Base-by-base conservation (phyloP, 148 eudicot genomes). In the Camellia japonica region DNA sequence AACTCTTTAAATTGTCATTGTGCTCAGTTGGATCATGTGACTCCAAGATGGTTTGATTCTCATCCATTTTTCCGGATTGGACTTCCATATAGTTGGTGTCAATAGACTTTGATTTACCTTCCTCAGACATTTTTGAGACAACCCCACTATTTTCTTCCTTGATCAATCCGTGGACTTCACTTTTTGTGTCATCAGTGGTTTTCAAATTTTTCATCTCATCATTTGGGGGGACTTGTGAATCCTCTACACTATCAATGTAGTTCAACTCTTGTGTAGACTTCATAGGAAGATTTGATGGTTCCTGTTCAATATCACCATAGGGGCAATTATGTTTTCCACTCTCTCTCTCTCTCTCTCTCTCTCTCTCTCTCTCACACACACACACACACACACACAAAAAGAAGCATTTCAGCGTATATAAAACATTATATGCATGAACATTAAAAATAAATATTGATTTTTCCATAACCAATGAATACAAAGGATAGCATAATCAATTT, bases 281-380 rank as follows among this genome's bases (percentile, higher is more conserved):
- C 51, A 4, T 79, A 7, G 19, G 18, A 70, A 75, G 19, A 71
- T 75, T 54, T 47, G 54, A 66, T 43, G 70, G 38, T 71, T 61
- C 80, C 83, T 83, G 77, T 79, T 75, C 59, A 43, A 68, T 23
- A 54, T 8, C 20, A 67, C n/a, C 5, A 79, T 3, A 41, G 63
- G 23, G 10, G 49, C 38, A 80, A 71, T 3, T 8, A 61, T 23
- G 10, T 20, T 20, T 71, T 49, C 2, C 19, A 2, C 43, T 10
- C 52, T 47, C 47, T 11, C 46, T 62, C 5, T 6, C 55, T 38
- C 62, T 19, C 75, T 43, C 60, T 2, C 52, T 47, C 47, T 30
- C 23, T 14, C 12, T 11, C 46, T 62, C 5, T 6, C 55, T 38
- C 62, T 19, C 75, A 12, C 60, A 0, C 63, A 0, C 30, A 19